phyloP scores from a whole-genome alignment of 176 grass and related monocot species.

The Triticum timopheevii region DNA sequence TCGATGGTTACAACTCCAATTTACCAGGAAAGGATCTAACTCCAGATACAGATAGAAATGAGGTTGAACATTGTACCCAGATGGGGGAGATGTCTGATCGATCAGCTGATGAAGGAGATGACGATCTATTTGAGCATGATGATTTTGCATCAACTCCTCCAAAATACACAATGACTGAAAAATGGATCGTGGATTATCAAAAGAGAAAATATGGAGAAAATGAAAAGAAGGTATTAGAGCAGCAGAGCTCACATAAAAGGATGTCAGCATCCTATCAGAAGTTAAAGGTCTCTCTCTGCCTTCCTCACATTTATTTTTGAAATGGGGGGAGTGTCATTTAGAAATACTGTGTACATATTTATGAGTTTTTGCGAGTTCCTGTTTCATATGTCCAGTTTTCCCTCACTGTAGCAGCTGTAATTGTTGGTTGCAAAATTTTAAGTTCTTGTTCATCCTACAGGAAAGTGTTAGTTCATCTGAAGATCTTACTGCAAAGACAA shows the following conservation, averaged over 20 bases:
- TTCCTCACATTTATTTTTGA: not conserved
- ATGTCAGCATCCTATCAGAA: constrained; percentile 69
- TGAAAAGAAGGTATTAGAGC: constrained; percentile 52
- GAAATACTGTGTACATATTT: constrained; percentile 6
- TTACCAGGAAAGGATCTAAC: constrained; percentile 49
- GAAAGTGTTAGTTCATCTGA: constrained; percentile 90
- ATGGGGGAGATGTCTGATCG: constrained; percentile 44
- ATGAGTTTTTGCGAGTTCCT: constrained; percentile 2
- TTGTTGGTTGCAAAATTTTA: constrained; percentile 14
- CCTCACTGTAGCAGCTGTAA: not conserved
- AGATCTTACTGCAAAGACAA: constrained; percentile 91
- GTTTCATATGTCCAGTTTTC: constrained; percentile 17
- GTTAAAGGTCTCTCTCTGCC: constrained; percentile 64
- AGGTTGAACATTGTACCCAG: constrained; percentile 43
- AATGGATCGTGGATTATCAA: constrained; percentile 82
- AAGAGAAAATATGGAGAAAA: constrained; percentile 72
- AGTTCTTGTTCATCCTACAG: constrained; percentile 45
- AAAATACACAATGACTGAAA: constrained; percentile 80
- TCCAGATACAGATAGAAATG: constrained; percentile 39
- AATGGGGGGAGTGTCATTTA: not conserved
- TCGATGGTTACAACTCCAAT: constrained; percentile 52
- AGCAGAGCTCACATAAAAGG: constrained; percentile 63
- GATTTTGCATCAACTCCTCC: constrained; percentile 67
- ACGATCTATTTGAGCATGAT: constrained; percentile 52
- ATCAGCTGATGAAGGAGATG: constrained; percentile 66